phyloP scores from a whole-genome alignment of 345 rosid species.

The Eucalyptus tenuipes region DNA sequence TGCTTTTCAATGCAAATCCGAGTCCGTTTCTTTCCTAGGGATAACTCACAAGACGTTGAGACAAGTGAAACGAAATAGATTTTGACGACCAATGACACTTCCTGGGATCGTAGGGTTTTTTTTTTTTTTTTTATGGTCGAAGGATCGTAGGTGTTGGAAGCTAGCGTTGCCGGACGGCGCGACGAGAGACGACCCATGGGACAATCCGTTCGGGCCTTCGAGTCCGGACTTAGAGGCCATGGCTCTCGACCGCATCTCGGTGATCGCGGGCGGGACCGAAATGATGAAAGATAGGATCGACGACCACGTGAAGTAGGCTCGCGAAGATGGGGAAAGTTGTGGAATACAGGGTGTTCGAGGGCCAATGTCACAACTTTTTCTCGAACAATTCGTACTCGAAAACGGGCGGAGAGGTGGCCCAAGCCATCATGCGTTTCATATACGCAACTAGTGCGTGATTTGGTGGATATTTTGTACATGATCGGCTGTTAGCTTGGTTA shows the following conservation, averaged over 20 bases:
- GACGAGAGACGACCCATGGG: not conserved
- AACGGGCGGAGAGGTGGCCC: not conserved
- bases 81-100: not conserved
- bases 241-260: not conserved
- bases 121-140: no score
- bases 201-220: not conserved
- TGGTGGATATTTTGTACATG: not conserved
- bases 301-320: not conserved
- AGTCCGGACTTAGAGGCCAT: not conserved
- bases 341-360: not conserved
- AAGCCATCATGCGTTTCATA: not conserved
- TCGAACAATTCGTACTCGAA: not conserved
- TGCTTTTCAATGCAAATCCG: no score
- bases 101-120: not conserved
- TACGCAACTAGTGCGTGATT: not conserved
- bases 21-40: not conserved
- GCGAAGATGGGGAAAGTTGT: not conserved
- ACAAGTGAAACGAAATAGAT: not conserved
- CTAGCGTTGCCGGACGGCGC: not conserved
- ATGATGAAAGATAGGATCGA: not conserved
- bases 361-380: not conserved
- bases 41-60: not conserved
- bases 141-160: not conserved
- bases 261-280: not conserved
- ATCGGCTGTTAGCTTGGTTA: not conserved